Evolutionary conservation across 176 grass and related monocot genomes (phyloP), one percentile per base, ranked within the genome.

Genomic region (Paspalum notatum): DNA sequence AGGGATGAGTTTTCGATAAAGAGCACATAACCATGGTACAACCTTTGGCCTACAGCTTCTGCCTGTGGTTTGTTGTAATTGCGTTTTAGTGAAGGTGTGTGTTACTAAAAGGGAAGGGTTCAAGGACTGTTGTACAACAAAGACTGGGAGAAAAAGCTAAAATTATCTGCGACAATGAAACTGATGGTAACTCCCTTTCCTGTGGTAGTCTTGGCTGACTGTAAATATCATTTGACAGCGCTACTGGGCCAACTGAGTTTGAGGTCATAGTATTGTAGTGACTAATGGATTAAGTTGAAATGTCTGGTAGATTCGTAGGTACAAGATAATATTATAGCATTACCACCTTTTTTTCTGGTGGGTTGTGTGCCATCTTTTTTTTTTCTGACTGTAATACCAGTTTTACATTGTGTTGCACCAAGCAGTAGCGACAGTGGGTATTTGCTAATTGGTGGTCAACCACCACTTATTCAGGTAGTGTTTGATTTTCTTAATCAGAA

Each of bases 201-300:
- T 41, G 16, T 56, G 39, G 71, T 75, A 13, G 62, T 51, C 14
- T 18, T 71, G 62, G 32, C 71, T 72, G 72, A 85, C 79, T 85
- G 87, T 89, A 85, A 77, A 89, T 89, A 75, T 85, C 9, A 63
- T 68, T 80, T 14, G 44, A 84, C 69, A 87, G 7, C 8, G 52
- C 5, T 77, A 32, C 46, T 9, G 21, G 39, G 8, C 25, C 48
- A n/a, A 50, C 11, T 43, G 44, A 51, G 21, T 68, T 88, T 74
- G 17, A 59, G 67, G 60, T 83, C 32, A 41, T 74, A 65, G 6
- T 80, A 43, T 62, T 82, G 71, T 67, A 45, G 13, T 48, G 68
- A 3, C 71, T 66, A 59, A 68, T 74, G 44, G 42, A 37, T 25
- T 18, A 20, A 76, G 62, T 20, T 57, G 9, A 49, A 85, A 13